phyloP scores from a whole-genome alignment of 2,329 filamentous ascomycete genomes.

The Bipolaris victoriae region DNA sequence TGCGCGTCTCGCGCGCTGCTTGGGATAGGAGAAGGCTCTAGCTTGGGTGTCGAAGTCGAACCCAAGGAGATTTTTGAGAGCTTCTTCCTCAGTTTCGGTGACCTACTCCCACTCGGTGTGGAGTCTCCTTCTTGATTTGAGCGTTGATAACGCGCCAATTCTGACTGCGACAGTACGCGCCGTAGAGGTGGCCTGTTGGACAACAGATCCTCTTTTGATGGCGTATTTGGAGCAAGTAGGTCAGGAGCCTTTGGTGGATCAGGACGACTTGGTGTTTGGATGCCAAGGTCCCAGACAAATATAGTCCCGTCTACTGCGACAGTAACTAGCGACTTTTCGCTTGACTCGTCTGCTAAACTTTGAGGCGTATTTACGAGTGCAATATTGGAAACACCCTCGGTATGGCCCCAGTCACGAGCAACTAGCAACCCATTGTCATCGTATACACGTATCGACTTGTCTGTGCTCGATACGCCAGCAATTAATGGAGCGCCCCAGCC shows the following conservation, averaged over 20 bases:
- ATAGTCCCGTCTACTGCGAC: constrained; percentile 59
- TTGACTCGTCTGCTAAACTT: constrained; percentile 52
- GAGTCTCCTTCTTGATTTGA: constrained; percentile 50
- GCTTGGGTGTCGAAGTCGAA: constrained; percentile 51
- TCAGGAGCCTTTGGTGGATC: constrained; percentile 48
- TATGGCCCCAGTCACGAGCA: constrained; percentile 92
- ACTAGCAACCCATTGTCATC: constrained; percentile 80
- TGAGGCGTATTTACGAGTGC: constrained; percentile 61
- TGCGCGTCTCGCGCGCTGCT: constrained; percentile 32
- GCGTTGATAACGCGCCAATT: constrained; percentile 77
- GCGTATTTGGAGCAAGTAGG: constrained; percentile 39
- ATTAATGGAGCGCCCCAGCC: constrained; percentile 69
- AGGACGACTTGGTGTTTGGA: constrained; percentile 37
- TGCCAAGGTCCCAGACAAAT: constrained; percentile 54
- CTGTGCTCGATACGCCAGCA: constrained; percentile 88
- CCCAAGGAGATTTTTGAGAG: constrained; percentile 60
- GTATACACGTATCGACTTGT: constrained; percentile 94
- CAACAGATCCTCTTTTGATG: constrained; percentile 42
- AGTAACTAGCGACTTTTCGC: constrained; percentile 56
- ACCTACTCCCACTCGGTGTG: constrained; percentile 51
- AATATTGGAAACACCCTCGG: constrained; percentile 88
- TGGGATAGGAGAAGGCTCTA: constrained; percentile 51
- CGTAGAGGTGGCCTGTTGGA: constrained; percentile 72
- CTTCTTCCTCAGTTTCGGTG: constrained; percentile 62
- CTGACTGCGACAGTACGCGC: constrained; percentile 83